Conservation (phyloP, 441 rosid genomes). For the Kokia cookei region DNA sequence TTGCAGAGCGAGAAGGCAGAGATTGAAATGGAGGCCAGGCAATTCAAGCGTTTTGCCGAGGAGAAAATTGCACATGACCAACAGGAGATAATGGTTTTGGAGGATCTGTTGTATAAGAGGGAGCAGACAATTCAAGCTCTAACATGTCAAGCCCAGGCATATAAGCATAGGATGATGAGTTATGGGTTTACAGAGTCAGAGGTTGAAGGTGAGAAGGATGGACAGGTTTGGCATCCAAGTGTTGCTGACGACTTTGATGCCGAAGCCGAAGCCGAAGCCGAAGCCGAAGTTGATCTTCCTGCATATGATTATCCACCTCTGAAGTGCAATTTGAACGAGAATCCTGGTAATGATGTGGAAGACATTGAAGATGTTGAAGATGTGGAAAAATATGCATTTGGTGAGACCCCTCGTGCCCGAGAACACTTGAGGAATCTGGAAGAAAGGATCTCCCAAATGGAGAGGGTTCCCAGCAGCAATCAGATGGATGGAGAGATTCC, state of each 20-base stretch:
- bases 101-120: constrained; percentile 80
- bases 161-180: constrained; percentile 93
- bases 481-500: constrained; percentile 42
- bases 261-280: constrained; percentile 10
- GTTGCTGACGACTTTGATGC: constrained; percentile 33
- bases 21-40: constrained; percentile 82
- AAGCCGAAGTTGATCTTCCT: constrained; percentile 39
- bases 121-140: constrained; percentile 83
- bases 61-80: constrained; percentile 97
- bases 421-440: constrained; percentile 70
- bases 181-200: constrained; percentile 72
- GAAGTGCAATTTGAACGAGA: constrained; percentile 69
- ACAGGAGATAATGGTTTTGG: constrained; percentile 63
- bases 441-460: constrained; percentile 71
- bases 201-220: constrained; percentile 51
- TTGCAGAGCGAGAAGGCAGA: constrained; percentile 98
- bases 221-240: constrained; percentile 24
- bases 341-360: constrained; percentile 42
- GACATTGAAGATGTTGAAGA: constrained; percentile 59
- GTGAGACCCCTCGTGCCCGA: constrained; percentile 51
- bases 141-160: constrained; percentile 80
- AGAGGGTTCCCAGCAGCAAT: constrained; percentile 48
- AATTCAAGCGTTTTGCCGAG: constrained; percentile 85
- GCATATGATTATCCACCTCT: constrained; percentile 71
- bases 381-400: constrained; percentile 65